Percentiles rank a stretch among this genome's conserved stretches.
Evolutionary conservation across 2,329 filamentous ascomycete species (phyloP).

Genomic region (Pseudogymnoascus sp.): DNA sequence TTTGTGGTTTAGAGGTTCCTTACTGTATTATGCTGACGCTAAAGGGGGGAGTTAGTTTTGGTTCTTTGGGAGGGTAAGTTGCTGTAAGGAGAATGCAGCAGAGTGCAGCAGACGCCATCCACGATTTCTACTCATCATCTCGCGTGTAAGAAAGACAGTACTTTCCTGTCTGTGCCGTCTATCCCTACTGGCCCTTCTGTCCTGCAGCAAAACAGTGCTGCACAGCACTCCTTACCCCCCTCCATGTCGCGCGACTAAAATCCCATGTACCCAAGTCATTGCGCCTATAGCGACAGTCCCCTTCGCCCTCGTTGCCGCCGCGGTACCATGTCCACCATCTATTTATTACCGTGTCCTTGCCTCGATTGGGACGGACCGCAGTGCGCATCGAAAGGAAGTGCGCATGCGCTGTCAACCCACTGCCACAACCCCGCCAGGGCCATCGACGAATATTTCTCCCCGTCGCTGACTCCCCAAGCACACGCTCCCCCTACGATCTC

Average conservation of each 20-base stretch:
- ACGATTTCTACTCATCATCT: background rate
- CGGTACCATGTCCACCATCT: background rate
- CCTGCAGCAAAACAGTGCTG: background rate
- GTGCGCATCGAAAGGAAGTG: background rate
- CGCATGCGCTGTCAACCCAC: constrained; percentile 1
- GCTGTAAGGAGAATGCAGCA: too few relatives aligned
- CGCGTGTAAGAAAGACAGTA: background rate
- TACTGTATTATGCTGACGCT: background rate
- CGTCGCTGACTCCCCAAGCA: background rate
- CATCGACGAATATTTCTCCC: background rate
- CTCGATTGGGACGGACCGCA: background rate
- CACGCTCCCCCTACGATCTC: too few relatives aligned
- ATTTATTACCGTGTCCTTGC: constrained; percentile 8
- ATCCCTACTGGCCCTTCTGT: background rate
- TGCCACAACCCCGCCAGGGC: background rate
- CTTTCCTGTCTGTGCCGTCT: background rate
- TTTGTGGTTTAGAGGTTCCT: background rate
- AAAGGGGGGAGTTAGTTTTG: background rate
- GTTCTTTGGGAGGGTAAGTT: background rate
- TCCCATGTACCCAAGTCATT: background rate
- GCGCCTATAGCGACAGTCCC: background rate
- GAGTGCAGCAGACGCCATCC: too few relatives aligned
- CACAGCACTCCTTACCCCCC: background rate
- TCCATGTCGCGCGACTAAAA: background rate
- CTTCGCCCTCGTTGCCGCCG: background rate